A percentile compares a stretch with the other conserved stretches of the same genome.
Conservation (phyloP, 2,329 filamentous ascomycete genomes). For the Trichoderma breve region DNA sequence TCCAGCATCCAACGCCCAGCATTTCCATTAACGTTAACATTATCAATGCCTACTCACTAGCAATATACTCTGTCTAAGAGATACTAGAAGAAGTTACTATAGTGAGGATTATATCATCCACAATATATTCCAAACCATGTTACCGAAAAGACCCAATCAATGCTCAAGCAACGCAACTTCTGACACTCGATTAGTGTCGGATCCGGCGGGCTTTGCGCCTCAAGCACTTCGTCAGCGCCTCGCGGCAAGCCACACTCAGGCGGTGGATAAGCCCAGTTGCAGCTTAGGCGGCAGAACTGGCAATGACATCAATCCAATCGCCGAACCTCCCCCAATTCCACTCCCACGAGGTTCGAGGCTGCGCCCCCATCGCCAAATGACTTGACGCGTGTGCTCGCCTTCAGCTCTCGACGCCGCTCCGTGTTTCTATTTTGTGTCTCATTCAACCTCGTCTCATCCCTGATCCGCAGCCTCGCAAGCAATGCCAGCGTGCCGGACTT, state of each 20-base stretch:
- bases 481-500: slow-evolving; percentile 6
- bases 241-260: slow-evolving; percentile 13
- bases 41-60: neutral
- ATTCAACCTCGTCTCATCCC: neutral
- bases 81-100: neutral
- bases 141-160: neutral
- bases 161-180: neutral
- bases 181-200: neutral
- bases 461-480: neutral
- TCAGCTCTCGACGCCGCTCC: neutral
- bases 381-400: slow-evolving; percentile 13
- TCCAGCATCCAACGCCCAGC: neutral
- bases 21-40: neutral
- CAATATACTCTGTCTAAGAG: neutral
- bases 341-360: slow-evolving; percentile 24
- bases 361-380: slow-evolving; percentile 21
- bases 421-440: neutral
- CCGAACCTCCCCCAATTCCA: neutral
- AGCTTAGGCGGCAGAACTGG: neutral
- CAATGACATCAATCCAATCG: slow-evolving; percentile 18
- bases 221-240: slow-evolving; percentile 6
- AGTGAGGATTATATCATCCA: neutral
- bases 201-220: slow-evolving; percentile 12
- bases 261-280: neutral
- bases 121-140: neutral